Percentiles rank a stretch among this genome's conserved stretches.
These are phyloP conservation scores for Candida lessepsii DNA, from an alignment of 805 yeast genomes.

Conservation along the genomic window DNA sequence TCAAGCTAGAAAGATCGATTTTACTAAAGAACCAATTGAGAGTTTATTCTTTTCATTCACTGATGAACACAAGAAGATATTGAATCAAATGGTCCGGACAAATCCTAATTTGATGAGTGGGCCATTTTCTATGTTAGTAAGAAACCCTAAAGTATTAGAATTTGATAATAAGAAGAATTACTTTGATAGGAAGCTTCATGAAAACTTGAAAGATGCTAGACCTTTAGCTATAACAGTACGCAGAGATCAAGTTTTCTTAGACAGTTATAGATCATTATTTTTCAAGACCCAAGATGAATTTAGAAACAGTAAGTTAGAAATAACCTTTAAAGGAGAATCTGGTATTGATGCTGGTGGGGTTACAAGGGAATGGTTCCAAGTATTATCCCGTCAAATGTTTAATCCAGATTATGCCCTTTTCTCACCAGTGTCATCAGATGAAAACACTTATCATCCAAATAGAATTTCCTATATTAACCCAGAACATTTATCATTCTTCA, in stretches of 20 bases:
- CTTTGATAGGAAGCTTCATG: slow-evolving; percentile 73
- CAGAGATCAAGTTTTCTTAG: slow-evolving; percentile 89
- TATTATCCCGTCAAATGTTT: slow-evolving; percentile 89
- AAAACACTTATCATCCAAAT: slow-evolving; percentile 93
- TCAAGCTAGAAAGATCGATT: slow-evolving; percentile 64
- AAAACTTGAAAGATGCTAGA: slow-evolving; percentile 40
- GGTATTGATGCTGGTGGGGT: slow-evolving; percentile 99
- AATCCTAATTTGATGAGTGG: slow-evolving; percentile 95
- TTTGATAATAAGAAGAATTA: slow-evolving; percentile 91
- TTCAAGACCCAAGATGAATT: slow-evolving; percentile 76
- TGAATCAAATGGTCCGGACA: slow-evolving; percentile 87
- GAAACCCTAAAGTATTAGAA: slow-evolving; percentile 85
- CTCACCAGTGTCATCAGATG: slow-evolving; percentile 86
- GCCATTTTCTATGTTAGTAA: slow-evolving; percentile 84
- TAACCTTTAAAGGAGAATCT: slow-evolving; percentile 86
- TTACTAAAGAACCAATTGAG: slow-evolving; percentile 72
- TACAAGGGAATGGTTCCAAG: slow-evolving; percentile 97
- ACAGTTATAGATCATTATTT: slow-evolving; percentile 79
- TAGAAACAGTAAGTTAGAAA: slow-evolving; percentile 67
- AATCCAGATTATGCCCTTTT: slow-evolving; percentile 93
- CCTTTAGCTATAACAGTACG: slow-evolving; percentile 68
- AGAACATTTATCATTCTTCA: slow-evolving; percentile 88
- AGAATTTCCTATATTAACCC: slow-evolving; percentile 90
- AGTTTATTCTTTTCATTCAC: slow-evolving; percentile 81
- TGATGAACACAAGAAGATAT: slow-evolving; percentile 79